Conservation (phyloP, 495 filamentous ascomycete species). For the Aspergillus funiculosus region DNA sequence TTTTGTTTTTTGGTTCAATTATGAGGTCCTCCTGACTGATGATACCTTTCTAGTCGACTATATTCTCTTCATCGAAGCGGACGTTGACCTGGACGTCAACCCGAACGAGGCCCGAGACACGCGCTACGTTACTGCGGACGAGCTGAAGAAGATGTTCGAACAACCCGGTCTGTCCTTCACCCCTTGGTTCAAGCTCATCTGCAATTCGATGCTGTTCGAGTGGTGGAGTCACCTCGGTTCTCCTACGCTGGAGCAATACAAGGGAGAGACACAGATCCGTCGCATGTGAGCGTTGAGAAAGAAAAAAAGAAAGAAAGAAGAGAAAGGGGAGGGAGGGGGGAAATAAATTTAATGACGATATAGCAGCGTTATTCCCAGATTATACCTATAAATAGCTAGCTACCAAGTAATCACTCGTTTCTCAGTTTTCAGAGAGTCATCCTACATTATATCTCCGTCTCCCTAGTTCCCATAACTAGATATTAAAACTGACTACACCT, state of each 20-base stretch:
- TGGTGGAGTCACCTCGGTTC: slow-evolving; percentile 91
- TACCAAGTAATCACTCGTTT: background rate
- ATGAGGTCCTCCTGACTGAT: background rate
- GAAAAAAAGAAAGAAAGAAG: background rate
- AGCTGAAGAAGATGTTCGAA: slow-evolving; percentile 80
- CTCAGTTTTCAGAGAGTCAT: background rate
- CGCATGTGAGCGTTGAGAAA: slow-evolving; percentile 57
- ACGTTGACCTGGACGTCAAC: slow-evolving; percentile 76
- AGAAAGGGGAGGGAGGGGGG: too few species aligned
- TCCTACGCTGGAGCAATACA: slow-evolving; percentile 73
- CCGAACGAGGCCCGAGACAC: slow-evolving; percentile 83
- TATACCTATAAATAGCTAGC: background rate
- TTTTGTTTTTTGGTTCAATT: slow-evolving; percentile 3
- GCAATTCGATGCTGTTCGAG: slow-evolving; percentile 93
- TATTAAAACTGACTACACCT: too few species aligned
- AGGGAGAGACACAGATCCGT: slow-evolving; percentile 76
- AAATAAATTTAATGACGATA: slow-evolving; percentile 10
- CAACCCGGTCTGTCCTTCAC: slow-evolving; percentile 79
- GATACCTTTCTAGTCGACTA: slow-evolving; percentile 71
- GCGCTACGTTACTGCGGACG: slow-evolving; percentile 72
- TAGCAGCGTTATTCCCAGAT: slow-evolving; percentile 6
- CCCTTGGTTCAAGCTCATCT: slow-evolving; percentile 99
- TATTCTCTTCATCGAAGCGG: slow-evolving; percentile 94
- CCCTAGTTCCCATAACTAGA: too few species aligned
- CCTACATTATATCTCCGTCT: background rate